Evolutionary conservation across 805 yeast genomes (phyloP).

Genomic region (Peterozyma xylosa): DNA sequence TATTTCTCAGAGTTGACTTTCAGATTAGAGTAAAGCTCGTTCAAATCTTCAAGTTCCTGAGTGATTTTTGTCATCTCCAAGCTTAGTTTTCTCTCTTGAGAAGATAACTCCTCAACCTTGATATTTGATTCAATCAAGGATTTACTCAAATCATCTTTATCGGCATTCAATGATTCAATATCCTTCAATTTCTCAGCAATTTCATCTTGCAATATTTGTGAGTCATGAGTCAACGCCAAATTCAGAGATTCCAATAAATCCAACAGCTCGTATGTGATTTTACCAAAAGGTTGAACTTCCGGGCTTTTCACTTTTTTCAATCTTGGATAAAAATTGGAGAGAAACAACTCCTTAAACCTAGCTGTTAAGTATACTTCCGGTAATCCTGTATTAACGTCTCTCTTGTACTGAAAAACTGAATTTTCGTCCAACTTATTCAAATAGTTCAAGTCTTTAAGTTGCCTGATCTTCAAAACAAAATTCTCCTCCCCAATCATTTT

Average conservation of each 20-base stretch:
- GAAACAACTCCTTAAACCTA: slow-evolving; percentile 55
- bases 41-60: slow-evolving; percentile 21
- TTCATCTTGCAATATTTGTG: slow-evolving; percentile 13
- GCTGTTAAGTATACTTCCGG: slow-evolving; percentile 75
- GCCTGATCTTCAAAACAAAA: slow-evolving; percentile 63
- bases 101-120: slow-evolving; percentile 17
- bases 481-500: slow-evolving; percentile 77
- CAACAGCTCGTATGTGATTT: slow-evolving; percentile 55
- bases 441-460: slow-evolving; percentile 52
- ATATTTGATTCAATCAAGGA: slow-evolving; percentile 18
- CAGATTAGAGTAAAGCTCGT: slow-evolving; percentile 21
- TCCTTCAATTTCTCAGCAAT: slow-evolving; percentile 15
- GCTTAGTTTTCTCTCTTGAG: slow-evolving; percentile 13
- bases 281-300: slow-evolving; percentile 56
- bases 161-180: slow-evolving; percentile 24
- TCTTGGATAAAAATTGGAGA: slow-evolving; percentile 56
- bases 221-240: slow-evolving; percentile 10
- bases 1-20: slow-evolving; percentile 18
- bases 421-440: slow-evolving; percentile 53
- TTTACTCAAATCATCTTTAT: slow-evolving; percentile 19
- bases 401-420: slow-evolving; percentile 38
- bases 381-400: slow-evolving; percentile 71
- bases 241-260: slow-evolving; percentile 35
- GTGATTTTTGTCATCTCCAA: slow-evolving; percentile 27
- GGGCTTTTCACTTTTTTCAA: slow-evolving; percentile 74